Evolutionary conservation across 164 flowering plant species (phyloP).

Genomic region (Cinnamomum chago): DNA sequence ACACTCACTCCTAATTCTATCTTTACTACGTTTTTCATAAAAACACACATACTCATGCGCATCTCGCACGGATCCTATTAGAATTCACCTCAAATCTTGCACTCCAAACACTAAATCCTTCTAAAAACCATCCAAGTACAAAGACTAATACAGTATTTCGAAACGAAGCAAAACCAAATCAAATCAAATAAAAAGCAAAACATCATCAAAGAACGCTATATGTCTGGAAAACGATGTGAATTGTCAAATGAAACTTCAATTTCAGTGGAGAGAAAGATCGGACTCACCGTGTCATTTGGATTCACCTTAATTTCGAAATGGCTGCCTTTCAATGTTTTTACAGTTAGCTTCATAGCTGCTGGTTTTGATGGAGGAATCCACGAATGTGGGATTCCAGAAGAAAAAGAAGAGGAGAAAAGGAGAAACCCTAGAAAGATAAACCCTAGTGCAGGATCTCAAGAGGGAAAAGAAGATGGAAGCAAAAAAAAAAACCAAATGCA

Average conservation of each 20-base stretch:
- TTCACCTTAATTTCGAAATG: conserved; percentile 92
- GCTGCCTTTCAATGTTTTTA: conserved; percentile 94
- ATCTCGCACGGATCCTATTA: not conserved
- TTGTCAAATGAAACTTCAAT: not conserved
- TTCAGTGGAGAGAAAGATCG: conserved; percentile 4
- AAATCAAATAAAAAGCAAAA: too few species aligned
- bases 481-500: too few species aligned
- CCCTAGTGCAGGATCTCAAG: not conserved
- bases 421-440: too few species aligned
- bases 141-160: too few species aligned
- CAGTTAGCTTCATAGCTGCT: conserved; percentile 84
- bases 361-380: conserved; percentile 5
- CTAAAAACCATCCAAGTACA: too few species aligned
- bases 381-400: not conserved
- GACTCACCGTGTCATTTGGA: conserved; percentile 68
- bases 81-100: not conserved
- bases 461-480: not conserved
- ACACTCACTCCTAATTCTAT: too few species aligned
- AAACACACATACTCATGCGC: not conserved
- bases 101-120: too few species aligned
- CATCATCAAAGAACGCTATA: not conserved
- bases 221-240: not conserved
- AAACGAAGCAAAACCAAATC: too few species aligned
- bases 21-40: too few species aligned
- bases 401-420: too few species aligned